Evolutionary conservation across 2,329 filamentous ascomycete genomes (phyloP).

Genomic region (Immersiporthe knoxdaviesiana): DNA sequence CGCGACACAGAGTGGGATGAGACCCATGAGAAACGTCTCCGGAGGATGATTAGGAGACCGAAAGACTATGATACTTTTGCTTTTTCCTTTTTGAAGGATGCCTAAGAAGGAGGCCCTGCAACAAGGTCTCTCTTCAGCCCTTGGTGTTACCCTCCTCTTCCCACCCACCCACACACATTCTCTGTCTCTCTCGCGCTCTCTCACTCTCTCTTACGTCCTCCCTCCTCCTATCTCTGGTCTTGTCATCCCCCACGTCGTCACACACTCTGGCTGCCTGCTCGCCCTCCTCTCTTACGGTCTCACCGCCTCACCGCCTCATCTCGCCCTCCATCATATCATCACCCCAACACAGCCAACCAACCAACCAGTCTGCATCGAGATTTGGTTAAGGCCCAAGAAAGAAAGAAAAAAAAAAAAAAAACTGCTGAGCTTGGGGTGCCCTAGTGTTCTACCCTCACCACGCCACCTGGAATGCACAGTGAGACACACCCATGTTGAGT

Average conservation of each 20-base stretch:
- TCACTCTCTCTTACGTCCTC: neutral
- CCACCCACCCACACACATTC: too few relatives aligned
- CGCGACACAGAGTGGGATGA: neutral
- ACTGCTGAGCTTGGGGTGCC: neutral
- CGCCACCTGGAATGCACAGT: slow-evolving; percentile 25
- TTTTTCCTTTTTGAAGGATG: neutral
- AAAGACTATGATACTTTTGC: neutral
- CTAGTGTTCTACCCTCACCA: neutral
- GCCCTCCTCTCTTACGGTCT: slow-evolving; percentile 20
- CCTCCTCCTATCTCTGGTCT: slow-evolving; percentile 6
- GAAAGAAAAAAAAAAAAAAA: too few relatives aligned
- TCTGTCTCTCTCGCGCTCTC: too few relatives aligned
- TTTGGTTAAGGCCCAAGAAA: neutral
- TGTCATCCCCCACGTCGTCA: slow-evolving; percentile 24
- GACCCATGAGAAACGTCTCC: neutral
- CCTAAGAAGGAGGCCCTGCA: neutral
- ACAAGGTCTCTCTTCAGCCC: neutral
- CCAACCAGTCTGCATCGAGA: slow-evolving; percentile 20
- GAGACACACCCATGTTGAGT: slow-evolving; percentile 25
- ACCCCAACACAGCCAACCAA: neutral
- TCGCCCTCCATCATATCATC: slow-evolving; percentile 25
- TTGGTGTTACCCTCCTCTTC: slow-evolving; percentile 13
- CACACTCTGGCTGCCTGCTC: slow-evolving; percentile 3
- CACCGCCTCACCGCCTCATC: slow-evolving; percentile 30
- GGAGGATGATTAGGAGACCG: neutral